Base-by-base conservation (phyloP, 108 stramenopile genomes). In the Fragilariopsis cylindrus region DNA sequence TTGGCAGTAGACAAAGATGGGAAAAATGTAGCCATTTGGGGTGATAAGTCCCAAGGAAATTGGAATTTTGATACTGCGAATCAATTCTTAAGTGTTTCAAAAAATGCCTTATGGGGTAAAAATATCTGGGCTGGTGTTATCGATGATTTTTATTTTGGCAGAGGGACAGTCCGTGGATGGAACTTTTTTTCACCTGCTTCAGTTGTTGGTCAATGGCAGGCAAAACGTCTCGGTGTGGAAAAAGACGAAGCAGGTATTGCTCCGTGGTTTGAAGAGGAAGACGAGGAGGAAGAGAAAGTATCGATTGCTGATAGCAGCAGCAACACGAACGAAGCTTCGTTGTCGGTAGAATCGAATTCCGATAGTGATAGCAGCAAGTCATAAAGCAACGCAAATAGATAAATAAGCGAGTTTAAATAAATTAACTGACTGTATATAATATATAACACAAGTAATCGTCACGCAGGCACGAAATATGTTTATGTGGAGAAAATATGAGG, bases 111-210 rank as follows among this genome's bases (percentile, higher is more conserved):
- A n/a, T 81, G 78, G 40, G 91, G 94, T 11, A 92, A 92, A 71
- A 69, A 84, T 52, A 90, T 93, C 74, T 95, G 90, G 90, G 90
- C 92, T 39, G 82, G 87, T 48, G 81, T 78, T 4, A 84, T 90
- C 40, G 91, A 92, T 48, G 94, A 93, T 65, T 92, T 87, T 73
- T 92, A 95, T 71, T 95, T 69, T 77, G 54, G 89, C 71, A 79
- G 87, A 69, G 94, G 94, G 47, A 88, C 89, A 9, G 89, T 93
- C 19, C 79, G 92, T 58, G 92, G 92, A 41, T 95, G 94, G 94
- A 87, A 80, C 69, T 92, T 88, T 52, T 74, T 87, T 18, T 74
- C 79, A 40, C 84, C 90, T 0, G 92, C 92, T 43, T 75, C 81
- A 54, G 89, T 95, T 7, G 30, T 82, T 18, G 94, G 92, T 21